phyloP scores from a whole-genome alignment of 805 yeast species.

The Candida ulmi region DNA sequence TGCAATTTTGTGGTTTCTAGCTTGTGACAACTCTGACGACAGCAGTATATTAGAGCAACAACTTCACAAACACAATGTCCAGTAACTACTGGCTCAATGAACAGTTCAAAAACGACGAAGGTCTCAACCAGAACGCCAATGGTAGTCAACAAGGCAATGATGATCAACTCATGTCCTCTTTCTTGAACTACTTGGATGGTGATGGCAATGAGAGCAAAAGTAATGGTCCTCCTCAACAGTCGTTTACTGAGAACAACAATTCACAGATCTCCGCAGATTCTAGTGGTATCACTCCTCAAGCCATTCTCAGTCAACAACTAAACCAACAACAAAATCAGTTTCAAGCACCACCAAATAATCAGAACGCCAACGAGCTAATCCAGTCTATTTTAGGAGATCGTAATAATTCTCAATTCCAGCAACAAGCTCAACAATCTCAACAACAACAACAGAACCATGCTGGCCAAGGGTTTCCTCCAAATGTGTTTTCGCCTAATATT shows the following conservation, averaged over 20 bases:
- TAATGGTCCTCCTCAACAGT: background rate
- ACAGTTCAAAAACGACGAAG: slow-evolving; percentile 21
- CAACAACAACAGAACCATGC: slow-evolving; percentile 8
- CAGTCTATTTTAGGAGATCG: background rate
- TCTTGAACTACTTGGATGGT: slow-evolving; percentile 43
- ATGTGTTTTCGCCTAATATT: slow-evolving; percentile 20
- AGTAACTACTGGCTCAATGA: slow-evolving; percentile 25
- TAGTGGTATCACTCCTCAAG: slow-evolving; percentile 17
- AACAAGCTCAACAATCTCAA: slow-evolving; percentile 10
- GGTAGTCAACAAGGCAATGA: slow-evolving; percentile 15
- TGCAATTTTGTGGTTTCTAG: too few relatives aligned
- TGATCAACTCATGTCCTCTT: slow-evolving; percentile 36
- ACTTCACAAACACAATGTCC: slow-evolving; percentile 9
- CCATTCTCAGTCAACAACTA: slow-evolving; percentile 14
- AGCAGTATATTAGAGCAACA: too few relatives aligned
- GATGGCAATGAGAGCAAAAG: slow-evolving; percentile 6
- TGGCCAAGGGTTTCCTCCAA: slow-evolving; percentile 17
- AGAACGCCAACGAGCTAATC: background rate
- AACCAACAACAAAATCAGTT: slow-evolving; percentile 10
- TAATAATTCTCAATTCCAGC: slow-evolving; percentile 21
- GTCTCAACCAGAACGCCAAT: slow-evolving; percentile 14
- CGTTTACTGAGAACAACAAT: background rate
- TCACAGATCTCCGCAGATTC: slow-evolving; percentile 1
- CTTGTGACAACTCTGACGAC: too few relatives aligned
- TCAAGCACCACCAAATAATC: slow-evolving; percentile 9